Conservation (phyloP, 192 early-diverging fungal species). For the Rhizoclosmatium sp. region DNA sequence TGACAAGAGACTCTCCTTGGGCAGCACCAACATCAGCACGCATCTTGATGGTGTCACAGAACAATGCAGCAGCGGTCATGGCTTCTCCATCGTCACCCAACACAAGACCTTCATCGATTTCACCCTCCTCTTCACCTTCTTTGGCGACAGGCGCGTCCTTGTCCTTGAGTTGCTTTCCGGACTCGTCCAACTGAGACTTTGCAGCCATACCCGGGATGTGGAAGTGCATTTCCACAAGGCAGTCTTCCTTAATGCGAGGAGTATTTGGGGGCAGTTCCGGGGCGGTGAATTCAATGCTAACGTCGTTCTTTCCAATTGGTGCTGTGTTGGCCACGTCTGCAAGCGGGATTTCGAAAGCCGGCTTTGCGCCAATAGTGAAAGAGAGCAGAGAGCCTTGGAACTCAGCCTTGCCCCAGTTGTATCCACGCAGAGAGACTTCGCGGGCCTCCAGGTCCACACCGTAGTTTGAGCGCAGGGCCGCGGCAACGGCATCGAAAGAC, state of each 20-base stretch:
- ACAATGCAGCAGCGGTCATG: slow-evolving; percentile 71
- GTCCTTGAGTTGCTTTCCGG: slow-evolving; percentile 52
- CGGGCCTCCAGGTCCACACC: slow-evolving; percentile 77
- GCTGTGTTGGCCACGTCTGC: slow-evolving; percentile 87
- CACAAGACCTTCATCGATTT: slow-evolving; percentile 59
- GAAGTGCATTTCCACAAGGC: slow-evolving; percentile 90
- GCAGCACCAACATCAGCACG: slow-evolving; percentile 87
- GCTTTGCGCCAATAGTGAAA: slow-evolving; percentile 84
- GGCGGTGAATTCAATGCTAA: slow-evolving; percentile 83
- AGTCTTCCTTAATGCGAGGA: slow-evolving; percentile 68
- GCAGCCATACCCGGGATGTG: slow-evolving; percentile 86
- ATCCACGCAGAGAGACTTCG: slow-evolving; percentile 89
- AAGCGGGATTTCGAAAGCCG: slow-evolving; percentile 92
- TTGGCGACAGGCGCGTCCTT: slow-evolving; percentile 1
- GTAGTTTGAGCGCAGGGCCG: slow-evolving; percentile 75
- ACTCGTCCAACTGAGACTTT: slow-evolving; percentile 60
- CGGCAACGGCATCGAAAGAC: slow-evolving; percentile 83
- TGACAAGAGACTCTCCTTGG: slow-evolving; percentile 87
- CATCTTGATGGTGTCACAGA: slow-evolving; percentile 92
- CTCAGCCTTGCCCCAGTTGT: slow-evolving; percentile 90
- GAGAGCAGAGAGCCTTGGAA: slow-evolving; percentile 70
- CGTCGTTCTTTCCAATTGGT: slow-evolving; percentile 87
- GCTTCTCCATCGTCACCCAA: slow-evolving; percentile 74
- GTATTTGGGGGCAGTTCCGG: slow-evolving; percentile 62
- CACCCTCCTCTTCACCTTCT: slow-evolving; percentile 50